Evolutionary conservation across 1,284 basidiomycete species (phyloP).

Genomic region (Cystobasidium sp.): DNA sequence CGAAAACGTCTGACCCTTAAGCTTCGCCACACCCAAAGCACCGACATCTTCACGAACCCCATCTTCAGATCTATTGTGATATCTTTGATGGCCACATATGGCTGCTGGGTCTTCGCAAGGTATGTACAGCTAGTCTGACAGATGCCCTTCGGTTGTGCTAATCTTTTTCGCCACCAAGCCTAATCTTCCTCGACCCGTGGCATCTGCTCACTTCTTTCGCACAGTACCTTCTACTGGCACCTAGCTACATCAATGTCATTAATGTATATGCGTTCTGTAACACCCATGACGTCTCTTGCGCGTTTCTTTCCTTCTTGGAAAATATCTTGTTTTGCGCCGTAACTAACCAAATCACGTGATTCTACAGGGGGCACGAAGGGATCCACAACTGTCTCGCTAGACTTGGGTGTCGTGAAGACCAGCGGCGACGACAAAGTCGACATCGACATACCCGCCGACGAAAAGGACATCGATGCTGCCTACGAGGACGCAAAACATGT

Average conservation of each 20-base stretch:
- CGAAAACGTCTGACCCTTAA: background rate
- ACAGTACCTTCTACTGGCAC: conserved; percentile 88
- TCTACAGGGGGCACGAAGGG: conserved; percentile 54
- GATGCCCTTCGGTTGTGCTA: background rate
- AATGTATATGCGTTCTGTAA: conserved; percentile 72
- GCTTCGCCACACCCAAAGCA: background rate
- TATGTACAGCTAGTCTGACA: conserved; percentile 65
- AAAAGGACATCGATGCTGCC: conserved; percentile 62
- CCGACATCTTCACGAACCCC: conserved; percentile 37
- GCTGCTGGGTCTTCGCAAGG: conserved; percentile 78
- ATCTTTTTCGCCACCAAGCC: background rate
- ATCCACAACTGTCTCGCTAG: conserved; percentile 80
- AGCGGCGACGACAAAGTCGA: conserved; percentile 67
- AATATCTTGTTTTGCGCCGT: conserved; percentile 42
- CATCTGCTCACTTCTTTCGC: conserved; percentile 86
- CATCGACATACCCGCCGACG: conserved; percentile 75
- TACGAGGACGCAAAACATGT: conserved; percentile 72
- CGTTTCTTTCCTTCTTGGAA: background rate
- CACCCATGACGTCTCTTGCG: conserved; percentile 52
- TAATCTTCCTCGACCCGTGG: conserved; percentile 67
- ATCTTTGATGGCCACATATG: conserved; percentile 81
- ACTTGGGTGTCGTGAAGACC: conserved; percentile 75
- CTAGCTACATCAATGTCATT: conserved; percentile 87
- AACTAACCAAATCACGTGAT: background rate
- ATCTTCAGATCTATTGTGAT: conserved; percentile 86